These are phyloP conservation scores for Arabidopsis suecica DNA, from an alignment of 345 rosid species.

Conservation along the genomic window DNA sequence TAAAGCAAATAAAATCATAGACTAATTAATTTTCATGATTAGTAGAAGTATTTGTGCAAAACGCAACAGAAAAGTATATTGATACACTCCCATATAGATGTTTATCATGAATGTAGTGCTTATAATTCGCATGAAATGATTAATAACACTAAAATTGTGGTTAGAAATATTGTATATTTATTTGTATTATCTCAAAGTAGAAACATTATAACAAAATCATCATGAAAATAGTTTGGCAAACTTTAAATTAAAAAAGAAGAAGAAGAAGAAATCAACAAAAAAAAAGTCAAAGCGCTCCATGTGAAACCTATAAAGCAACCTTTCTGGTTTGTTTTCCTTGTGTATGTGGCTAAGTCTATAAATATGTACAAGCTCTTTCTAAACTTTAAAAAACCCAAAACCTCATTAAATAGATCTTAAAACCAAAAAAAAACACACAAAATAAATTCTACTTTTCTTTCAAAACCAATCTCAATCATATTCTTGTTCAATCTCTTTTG, in stretches of 20 bases:
- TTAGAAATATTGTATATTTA: constrained; percentile 6
- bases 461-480: constrained; percentile 21
- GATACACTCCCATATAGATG: not conserved
- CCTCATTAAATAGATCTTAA: constrained; percentile 7
- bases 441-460: not conserved
- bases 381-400: not conserved
- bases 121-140: constrained; percentile 4
- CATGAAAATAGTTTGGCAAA: constrained; percentile 12
- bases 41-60: not conserved
- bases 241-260: not conserved
- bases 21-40: not conserved
- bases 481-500: constrained; percentile 10
- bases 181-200: constrained; percentile 13
- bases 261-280: not conserved
- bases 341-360: constrained; percentile 35
- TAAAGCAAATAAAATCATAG: not conserved
- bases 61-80: not conserved
- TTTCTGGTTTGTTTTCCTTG: constrained; percentile 22
- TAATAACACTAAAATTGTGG: constrained; percentile 5
- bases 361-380: constrained; percentile 37
- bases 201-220: constrained; percentile 23
- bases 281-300: constrained; percentile 48
- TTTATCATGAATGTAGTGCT: not conserved
- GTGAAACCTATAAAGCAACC: constrained; percentile 43
- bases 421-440: not conserved